Evolutionary conservation across 2,329 filamentous ascomycete species (phyloP).

Genomic region (Venturia effusa): DNA sequence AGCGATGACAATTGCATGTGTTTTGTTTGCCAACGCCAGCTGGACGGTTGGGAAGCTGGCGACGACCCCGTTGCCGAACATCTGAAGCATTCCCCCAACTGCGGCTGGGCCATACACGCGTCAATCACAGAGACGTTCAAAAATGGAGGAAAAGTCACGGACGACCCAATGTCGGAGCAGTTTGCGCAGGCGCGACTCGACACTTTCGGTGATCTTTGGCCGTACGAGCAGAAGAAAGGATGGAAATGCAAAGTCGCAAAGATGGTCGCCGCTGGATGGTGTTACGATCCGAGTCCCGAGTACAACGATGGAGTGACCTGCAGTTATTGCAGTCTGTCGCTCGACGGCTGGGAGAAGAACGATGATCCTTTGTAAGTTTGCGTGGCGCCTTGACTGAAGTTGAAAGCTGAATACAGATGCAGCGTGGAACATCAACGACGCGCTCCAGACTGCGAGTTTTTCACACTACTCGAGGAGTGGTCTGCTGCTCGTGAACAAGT

Average conservation of each 20-base stretch:
- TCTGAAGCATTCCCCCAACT: constrained; percentile 67
- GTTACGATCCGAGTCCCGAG: constrained; percentile 74
- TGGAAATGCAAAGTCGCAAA: constrained; percentile 86
- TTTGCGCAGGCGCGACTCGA: constrained; percentile 69
- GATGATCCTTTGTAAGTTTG: constrained; percentile 70
- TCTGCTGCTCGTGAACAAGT: constrained; percentile 38
- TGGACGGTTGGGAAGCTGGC: constrained; percentile 85
- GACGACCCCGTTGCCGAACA: constrained; percentile 82
- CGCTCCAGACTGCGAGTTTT: constrained; percentile 73
- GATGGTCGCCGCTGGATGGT: constrained; percentile 90
- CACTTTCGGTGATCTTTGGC: constrained; percentile 81
- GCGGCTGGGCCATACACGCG: constrained; percentile 69
- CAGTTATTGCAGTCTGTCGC: constrained; percentile 75
- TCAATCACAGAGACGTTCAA: constrained; percentile 48
- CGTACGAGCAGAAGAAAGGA: constrained; percentile 75
- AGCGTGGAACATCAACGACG: constrained; percentile 75
- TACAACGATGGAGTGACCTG: constrained; percentile 86
- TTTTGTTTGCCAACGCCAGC: constrained; percentile 71
- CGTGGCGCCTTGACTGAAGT: not conserved
- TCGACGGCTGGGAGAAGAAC: constrained; percentile 89
- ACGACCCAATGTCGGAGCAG: constrained; percentile 61
- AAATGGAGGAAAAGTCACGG: constrained; percentile 50
- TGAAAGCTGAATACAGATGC: not conserved
- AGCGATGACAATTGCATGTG: constrained; percentile 83
- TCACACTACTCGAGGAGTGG: constrained; percentile 50